A percentile compares a stretch with the other conserved stretches of the same genome.
Conservation (phyloP, 495 filamentous ascomycete genomes). For the Acidomyces sp. region DNA sequence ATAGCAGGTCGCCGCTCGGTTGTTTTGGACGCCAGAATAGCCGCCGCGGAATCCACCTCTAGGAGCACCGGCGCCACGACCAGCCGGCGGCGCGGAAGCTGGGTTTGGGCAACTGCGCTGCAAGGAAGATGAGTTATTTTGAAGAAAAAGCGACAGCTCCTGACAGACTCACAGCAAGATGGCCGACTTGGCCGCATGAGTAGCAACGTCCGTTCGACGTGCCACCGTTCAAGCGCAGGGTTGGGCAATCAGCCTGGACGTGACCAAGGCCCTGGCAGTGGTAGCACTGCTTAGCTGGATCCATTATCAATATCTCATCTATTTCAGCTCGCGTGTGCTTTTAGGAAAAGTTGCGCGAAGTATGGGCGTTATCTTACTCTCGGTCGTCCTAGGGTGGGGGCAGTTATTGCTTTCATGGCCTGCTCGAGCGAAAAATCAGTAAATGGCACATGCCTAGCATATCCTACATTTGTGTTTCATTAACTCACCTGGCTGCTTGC, state of each 20-base stretch:
- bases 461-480: background rate
- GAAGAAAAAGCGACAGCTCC: background rate
- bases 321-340: too few relatives aligned
- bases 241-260: conserved; percentile 98
- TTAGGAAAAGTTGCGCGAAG: background rate
- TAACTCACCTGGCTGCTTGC: conserved; percentile 40
- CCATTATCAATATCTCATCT: too few relatives aligned
- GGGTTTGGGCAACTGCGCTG: conserved; percentile 78
- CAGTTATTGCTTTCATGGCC: conserved; percentile 97
- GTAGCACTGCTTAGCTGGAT: conserved; percentile 90
- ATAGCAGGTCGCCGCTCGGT: conserved; percentile 90
- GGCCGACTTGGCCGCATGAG: conserved; percentile 82
- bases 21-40: conserved; percentile 45
- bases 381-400: conserved; percentile 88
- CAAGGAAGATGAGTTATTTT: too few relatives aligned
- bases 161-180: conserved; percentile 58
- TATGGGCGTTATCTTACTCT: conserved; percentile 43
- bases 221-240: conserved; percentile 74
- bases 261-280: conserved; percentile 98
- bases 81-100: conserved; percentile 37
- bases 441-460: conserved; percentile 4
- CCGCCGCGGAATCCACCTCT: conserved; percentile 60
- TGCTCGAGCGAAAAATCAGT: conserved; percentile 28
- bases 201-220: conserved; percentile 81
- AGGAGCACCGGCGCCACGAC: conserved; percentile 45